Base-by-base conservation (phyloP, 139 green algal genomes). In the Auxenochlorella pyrenoidosa region DNA sequence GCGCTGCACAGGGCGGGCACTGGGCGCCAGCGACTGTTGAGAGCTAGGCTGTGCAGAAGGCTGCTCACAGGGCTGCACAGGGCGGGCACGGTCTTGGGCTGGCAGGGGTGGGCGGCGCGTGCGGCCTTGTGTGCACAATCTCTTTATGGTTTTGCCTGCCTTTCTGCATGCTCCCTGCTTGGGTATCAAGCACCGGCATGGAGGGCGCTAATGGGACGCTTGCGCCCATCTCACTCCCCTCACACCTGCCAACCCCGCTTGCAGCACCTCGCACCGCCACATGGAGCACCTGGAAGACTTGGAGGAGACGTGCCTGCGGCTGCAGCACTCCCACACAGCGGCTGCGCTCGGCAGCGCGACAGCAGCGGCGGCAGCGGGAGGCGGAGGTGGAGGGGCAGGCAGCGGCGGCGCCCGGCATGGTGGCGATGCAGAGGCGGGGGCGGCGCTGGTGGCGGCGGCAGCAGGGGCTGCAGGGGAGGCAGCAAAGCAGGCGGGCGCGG, bases 231-330 rank as follows among this genome's bases (percentile, higher is more conserved):
- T n/a, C n/a, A n/a, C n/a, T n/a, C n/a, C n/a, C 58, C 34, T n/a
- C 28, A 10, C 44, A 30, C 24, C 58, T 36, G 16, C 40, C 60
- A 1, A 32, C 38, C 12, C 60, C 28, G 5, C 40, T n/a, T 79
- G 73, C 82, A 87, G 83, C 19, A 83, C 83, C 58, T 89, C 86
- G 0, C 77, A 87, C 75, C 44, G 71, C 4, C 79, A 90, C 40
- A 66, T 44, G 5, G 86, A 83, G 58, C 76, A 90, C 44, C 60
- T 90, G 81, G 87, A 90, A 13, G 82, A 70, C 26, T 19, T 90
- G 87, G 87, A 90, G 71, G 68, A 72, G 65, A 85, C 77, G 4
- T 90, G 87, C 66, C 41, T 73, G 78, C 60, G 84, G 6, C 85
- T 88, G 73, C 84, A 87, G 26, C 78, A 83, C 78, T 72, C 77